These are phyloP conservation scores for Tetrahymena malaccensis DNA, from an alignment of 73 alveolate genomes.

Conservation along the genomic window DNA sequence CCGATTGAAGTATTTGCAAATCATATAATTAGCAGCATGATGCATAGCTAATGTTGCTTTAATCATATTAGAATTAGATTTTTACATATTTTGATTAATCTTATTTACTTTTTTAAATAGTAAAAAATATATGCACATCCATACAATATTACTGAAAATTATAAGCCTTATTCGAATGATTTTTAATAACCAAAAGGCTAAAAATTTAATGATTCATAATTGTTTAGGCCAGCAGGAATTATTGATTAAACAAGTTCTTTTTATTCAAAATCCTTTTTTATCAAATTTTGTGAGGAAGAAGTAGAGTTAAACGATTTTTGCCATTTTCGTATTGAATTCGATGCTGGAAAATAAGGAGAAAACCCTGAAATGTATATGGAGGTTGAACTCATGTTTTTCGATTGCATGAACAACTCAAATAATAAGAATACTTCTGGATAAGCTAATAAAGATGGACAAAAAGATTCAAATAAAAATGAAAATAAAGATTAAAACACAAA, in stretches of 20 bases:
- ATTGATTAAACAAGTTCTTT: slow-evolving; percentile 27
- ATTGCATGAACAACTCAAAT: slow-evolving; percentile 13
- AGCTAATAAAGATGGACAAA: not conserved
- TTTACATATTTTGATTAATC: too few species aligned
- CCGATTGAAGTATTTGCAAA: too few species aligned
- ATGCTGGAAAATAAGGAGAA: slow-evolving; percentile 35
- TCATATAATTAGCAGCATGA: not conserved
- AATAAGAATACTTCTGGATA: not conserved
- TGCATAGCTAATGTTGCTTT: not conserved
- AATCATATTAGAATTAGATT: not conserved
- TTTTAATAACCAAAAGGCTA: slow-evolving; percentile 20
- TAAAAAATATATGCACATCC: slow-evolving; percentile 40
- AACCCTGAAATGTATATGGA: slow-evolving; percentile 17
- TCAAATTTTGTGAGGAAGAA: slow-evolving; percentile 41
- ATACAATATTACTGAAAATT: slow-evolving; percentile 23
- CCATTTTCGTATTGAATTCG: slow-evolving; percentile 34
- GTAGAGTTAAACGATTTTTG: slow-evolving; percentile 36
- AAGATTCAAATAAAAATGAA: not conserved
- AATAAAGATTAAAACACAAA: not conserved
- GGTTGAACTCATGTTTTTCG: slow-evolving; percentile 38
- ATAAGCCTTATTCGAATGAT: slow-evolving; percentile 34
- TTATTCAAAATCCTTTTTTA: slow-evolving; percentile 35
- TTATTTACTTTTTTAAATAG: not conserved
- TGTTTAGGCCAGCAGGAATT: slow-evolving; percentile 39
- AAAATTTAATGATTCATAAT: slow-evolving; percentile 22